Evolutionary conservation across 352 stramenopile genomes (phyloP).

Genomic region (Blastocystis sp.): DNA sequence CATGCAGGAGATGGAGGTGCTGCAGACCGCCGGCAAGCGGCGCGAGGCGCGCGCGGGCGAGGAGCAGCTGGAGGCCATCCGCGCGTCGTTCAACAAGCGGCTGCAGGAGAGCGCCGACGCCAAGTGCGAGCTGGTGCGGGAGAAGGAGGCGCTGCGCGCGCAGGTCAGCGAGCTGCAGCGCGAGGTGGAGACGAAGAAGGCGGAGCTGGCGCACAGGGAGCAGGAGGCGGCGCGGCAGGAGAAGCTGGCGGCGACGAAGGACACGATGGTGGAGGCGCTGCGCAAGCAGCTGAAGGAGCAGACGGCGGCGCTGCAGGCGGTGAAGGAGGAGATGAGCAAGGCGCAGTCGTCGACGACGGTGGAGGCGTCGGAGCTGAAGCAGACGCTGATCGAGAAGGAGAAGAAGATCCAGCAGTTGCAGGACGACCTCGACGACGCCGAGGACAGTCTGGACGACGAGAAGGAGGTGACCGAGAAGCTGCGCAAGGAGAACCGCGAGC

Average conservation of each 20-base stretch:
- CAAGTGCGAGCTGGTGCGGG: background rate
- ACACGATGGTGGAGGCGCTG: constrained; percentile 9
- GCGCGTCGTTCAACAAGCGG: background rate
- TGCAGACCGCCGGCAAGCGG: constrained; percentile 12
- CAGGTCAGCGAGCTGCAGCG: background rate
- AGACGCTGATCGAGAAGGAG: constrained; percentile 12
- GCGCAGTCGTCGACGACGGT: constrained; percentile 13
- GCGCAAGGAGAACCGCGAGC: constrained; percentile 58
- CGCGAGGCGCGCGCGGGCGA: background rate
- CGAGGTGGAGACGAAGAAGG: background rate
- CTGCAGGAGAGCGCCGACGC: constrained; percentile 23
- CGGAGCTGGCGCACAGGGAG: constrained; percentile 7
- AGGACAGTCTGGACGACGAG: constrained; percentile 44
- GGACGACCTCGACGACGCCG: constrained; percentile 40
- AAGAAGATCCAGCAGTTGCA: constrained; percentile 11
- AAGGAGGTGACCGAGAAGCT: constrained; percentile 59
- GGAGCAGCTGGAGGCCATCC: constrained; percentile 3
- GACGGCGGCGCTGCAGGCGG: background rate
- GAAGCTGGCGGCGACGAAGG: background rate
- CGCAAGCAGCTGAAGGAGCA: background rate
- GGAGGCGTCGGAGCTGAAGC: constrained; percentile 26
- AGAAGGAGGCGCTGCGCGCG: background rate
- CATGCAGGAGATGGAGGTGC: constrained; percentile 12
- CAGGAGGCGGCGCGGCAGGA: background rate
- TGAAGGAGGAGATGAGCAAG: constrained; percentile 46